Percentiles rank a stretch among this genome's conserved stretches.
phyloP scores from a whole-genome alignment of 2,329 filamentous ascomycete species.

The Trichoderma arundinaceum region DNA sequence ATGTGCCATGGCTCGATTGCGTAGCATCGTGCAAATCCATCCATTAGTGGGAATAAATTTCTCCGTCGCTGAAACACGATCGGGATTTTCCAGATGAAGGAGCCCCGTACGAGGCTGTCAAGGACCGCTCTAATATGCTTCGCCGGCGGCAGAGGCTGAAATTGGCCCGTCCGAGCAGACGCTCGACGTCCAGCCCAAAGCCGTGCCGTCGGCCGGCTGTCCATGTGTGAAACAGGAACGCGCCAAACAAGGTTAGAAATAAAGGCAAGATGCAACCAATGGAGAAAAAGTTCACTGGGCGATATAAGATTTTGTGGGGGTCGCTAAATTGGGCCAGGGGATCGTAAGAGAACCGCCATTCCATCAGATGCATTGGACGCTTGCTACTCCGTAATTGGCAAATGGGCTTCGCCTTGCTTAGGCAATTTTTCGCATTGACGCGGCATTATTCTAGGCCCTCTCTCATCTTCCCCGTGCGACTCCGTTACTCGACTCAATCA shows the following conservation, averaged over 20 bases:
- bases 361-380: constrained; percentile 10
- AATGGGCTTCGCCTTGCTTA: background rate
- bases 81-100: constrained; percentile 2
- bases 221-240: background rate
- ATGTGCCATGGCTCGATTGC: constrained; percentile 4
- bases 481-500: background rate
- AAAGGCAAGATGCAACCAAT: constrained; percentile 11
- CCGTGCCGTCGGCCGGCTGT: constrained; percentile 1
- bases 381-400: constrained; percentile 4
- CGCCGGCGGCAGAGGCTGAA: too few relatives aligned
- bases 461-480: background rate
- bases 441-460: constrained; percentile 4
- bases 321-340: constrained; percentile 15
- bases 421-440: background rate
- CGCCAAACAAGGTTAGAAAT: constrained; percentile 9
- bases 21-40: constrained; percentile 16
- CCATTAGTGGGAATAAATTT: constrained; percentile 31
- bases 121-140: too few relatives aligned
- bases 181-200: constrained; percentile 10
- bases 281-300: constrained; percentile 7
- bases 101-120: background rate
- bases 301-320: constrained; percentile 11
- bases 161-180: background rate
- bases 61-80: constrained; percentile 24
- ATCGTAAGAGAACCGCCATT: constrained; percentile 11